Conservation (phyloP, 768 basidiomycete species). For the Termitomyces sp. region DNA sequence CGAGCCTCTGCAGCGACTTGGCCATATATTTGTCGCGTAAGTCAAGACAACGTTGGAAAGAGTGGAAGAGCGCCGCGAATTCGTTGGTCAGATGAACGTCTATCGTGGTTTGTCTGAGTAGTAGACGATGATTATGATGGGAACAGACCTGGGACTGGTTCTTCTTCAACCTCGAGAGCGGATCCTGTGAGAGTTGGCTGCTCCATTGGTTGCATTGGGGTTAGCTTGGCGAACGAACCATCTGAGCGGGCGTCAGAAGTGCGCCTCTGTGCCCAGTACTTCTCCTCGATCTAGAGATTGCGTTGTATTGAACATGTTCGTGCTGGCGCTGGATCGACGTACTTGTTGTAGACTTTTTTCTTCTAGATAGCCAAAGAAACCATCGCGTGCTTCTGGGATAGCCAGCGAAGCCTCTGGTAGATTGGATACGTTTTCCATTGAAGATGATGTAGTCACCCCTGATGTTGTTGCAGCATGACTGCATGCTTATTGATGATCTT, state of each 20-base stretch:
- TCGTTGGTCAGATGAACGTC: slow-evolving; percentile 38
- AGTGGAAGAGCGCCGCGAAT: slow-evolving; percentile 53
- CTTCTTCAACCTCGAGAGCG: slow-evolving; percentile 29
- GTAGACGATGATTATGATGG: not conserved
- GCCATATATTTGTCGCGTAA: slow-evolving; percentile 94
- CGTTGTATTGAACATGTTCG: not conserved
- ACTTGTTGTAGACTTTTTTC: slow-evolving; percentile 76
- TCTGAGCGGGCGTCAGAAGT: slow-evolving; percentile 50
- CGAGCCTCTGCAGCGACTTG: slow-evolving; percentile 83
- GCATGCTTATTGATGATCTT: no score
- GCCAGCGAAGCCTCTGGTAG: slow-evolving; percentile 9
- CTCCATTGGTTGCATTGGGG: slow-evolving; percentile 28
- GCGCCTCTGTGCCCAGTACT: slow-evolving; percentile 61
- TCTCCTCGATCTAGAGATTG: slow-evolving; percentile 62
- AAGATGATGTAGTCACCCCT: no score
- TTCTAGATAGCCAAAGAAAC: slow-evolving; percentile 76
- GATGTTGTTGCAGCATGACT: no score
- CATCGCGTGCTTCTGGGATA: slow-evolving; percentile 57
- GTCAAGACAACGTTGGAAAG: slow-evolving; percentile 80
- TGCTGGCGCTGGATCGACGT: slow-evolving; percentile 21
- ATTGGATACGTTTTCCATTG: no score
- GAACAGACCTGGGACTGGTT: slow-evolving; percentile 22
- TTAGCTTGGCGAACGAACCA: slow-evolving; percentile 31
- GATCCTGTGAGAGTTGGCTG: slow-evolving; percentile 12
- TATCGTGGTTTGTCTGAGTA: not conserved